phyloP scores from a whole-genome alignment of 108 stramenopile species.

The Poteriospumella lacustris region DNA sequence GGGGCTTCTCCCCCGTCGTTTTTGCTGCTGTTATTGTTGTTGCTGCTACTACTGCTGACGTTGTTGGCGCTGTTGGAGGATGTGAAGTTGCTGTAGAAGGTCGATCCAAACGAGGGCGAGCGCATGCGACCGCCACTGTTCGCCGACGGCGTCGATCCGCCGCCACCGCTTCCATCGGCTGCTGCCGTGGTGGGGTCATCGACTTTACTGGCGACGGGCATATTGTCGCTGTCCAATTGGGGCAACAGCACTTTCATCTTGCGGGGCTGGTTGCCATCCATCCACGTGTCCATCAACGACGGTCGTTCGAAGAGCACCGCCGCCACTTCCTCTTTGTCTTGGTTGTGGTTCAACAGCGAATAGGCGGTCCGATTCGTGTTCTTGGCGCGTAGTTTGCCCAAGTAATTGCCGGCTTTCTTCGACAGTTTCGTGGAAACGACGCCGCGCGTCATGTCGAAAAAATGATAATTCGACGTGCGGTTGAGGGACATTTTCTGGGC shows the following conservation, averaged over 20 bases:
- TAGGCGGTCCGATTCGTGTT: conserved; percentile 48
- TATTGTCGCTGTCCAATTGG: conserved; percentile 34
- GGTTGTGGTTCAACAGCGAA: conserved; percentile 40
- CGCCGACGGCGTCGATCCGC: not conserved
- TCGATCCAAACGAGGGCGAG: not conserved
- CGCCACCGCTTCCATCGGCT: too few relatives aligned
- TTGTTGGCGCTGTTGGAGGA: not conserved
- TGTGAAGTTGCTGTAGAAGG: not conserved
- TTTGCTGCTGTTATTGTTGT: not conserved
- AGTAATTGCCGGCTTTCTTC: conserved; percentile 65
- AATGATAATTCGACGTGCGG: conserved; percentile 58
- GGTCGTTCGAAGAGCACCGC: conserved; percentile 58
- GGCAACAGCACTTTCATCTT: conserved; percentile 58
- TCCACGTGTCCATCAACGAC: conserved; percentile 49
- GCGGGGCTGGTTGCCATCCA: conserved; percentile 62
- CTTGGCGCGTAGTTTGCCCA: conserved; percentile 58
- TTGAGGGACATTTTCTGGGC: conserved; percentile 46
- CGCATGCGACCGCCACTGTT: not conserved
- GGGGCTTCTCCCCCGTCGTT: not conserved
- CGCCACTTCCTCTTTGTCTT: conserved; percentile 54
- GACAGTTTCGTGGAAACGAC: conserved; percentile 48
- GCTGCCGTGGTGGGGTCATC: not conserved
- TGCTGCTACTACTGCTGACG: not conserved
- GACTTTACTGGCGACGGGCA: conserved; percentile 17
- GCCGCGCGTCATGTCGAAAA: conserved; percentile 64